Evolutionary conservation across 2,329 filamentous ascomycete genomes (phyloP).

Genomic region (Beauveria pseudobassiana): DNA sequence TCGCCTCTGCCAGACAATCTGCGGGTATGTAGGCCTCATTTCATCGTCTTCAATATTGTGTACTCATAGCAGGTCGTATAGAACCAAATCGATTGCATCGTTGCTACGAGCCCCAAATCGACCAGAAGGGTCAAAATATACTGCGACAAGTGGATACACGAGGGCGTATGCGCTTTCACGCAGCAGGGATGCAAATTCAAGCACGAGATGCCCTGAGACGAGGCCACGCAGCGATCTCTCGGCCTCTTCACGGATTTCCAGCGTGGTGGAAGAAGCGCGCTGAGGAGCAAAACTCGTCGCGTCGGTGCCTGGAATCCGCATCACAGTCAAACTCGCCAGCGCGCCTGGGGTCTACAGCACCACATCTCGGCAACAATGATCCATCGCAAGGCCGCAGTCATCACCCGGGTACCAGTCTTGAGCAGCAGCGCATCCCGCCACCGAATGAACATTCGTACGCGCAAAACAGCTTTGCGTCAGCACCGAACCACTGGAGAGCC

Average conservation of each 20-base stretch:
- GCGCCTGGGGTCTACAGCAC: not conserved
- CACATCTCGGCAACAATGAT: not conserved
- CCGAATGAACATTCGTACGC: not conserved
- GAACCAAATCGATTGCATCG: constrained; percentile 28
- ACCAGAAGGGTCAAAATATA: constrained; percentile 58
- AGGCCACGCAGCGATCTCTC: constrained; percentile 56
- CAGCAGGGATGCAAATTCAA: constrained; percentile 85
- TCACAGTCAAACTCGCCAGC: not conserved
- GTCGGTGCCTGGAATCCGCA: not conserved
- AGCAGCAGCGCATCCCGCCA: not conserved
- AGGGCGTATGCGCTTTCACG: constrained; percentile 75
- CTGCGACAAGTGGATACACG: constrained; percentile 85
- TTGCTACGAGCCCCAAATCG: constrained; percentile 26
- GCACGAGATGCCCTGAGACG: constrained; percentile 77
- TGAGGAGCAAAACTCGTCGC: constrained; percentile 26
- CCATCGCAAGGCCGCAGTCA: not conserved
- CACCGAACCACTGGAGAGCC: not conserved
- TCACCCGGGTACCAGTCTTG: not conserved
- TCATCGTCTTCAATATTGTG: not conserved
- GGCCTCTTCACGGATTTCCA: constrained; percentile 62
- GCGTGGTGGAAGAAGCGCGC: constrained; percentile 52
- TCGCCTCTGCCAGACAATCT: not conserved
- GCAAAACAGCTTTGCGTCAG: not conserved
- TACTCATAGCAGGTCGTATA: constrained; percentile 15
- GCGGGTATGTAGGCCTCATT: not conserved